Base-by-base conservation (phyloP, 768 basidiomycete genomes). In the Kwoniella sp. region DNA sequence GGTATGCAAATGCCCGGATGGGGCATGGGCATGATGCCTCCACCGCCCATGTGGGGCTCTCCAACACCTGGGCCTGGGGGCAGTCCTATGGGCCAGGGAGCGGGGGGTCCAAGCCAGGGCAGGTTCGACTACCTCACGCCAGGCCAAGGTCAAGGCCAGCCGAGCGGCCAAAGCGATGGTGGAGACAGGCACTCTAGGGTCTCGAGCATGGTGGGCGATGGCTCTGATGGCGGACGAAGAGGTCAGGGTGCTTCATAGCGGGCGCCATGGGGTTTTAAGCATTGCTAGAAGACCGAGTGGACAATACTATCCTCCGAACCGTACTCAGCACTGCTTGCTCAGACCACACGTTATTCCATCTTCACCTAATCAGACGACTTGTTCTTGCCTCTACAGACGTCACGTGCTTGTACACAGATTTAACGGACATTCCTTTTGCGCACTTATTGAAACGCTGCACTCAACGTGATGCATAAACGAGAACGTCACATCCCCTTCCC, bases 151-250 rank as follows among this genome's bases (percentile, higher is more conserved):
- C 58, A 23, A 25, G 58, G 61, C 23, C 28, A 29, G 31, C 45
- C 47, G 22, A 34, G 64, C 28, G 54, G 58, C 15, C n/a, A 38
- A 23, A 58, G 63, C 23, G 56, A 62, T 31, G 68, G 51, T 23
- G 63, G 55, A 20, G 51, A 61, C 55, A 30, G 50, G 17, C 63
- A 58, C 29, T 64, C 55, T 63, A 63, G 66, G 52, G 61, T 63
- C 1, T 48, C 63, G 12, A 70, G 69, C 29, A 37, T 67, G 61
- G 57, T 22, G 30, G 38, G 41, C 41, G 50, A 68, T 47, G 51
- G 41, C n/a, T 57, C 13, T 47, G 56, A 61, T 8, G 56, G 41
- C 17, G 41, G 41, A 11, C 28, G 50, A 63, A 50, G 52, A 53
- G 50, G 52, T 22, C 60, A 55, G 30, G 34, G 48, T 41, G 58